These are phyloP conservation scores for Rhodotorula sp. DNA, from an alignment of 1,284 basidiomycete genomes.

Conservation along the genomic window DNA sequence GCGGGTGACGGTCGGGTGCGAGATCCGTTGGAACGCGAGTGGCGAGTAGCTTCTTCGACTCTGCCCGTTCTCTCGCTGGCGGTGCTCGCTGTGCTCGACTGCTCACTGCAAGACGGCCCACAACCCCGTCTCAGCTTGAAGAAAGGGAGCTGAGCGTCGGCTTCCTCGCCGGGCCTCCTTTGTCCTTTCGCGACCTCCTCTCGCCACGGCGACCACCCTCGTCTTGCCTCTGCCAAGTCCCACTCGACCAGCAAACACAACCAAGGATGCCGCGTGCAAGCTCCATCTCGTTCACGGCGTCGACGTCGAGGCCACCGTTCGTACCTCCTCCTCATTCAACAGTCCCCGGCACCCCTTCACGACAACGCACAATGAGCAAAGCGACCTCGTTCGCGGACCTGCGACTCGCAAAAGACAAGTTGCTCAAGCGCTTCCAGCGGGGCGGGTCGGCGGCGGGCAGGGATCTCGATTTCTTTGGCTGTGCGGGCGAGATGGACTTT, in stretches of 20 bases:
- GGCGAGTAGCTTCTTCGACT: too few species aligned
- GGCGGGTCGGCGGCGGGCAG: neutral
- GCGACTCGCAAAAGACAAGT: constrained; percentile 4
- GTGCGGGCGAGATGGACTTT: constrained; percentile 2
- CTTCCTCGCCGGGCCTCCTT: neutral
- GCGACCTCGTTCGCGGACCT: constrained; percentile 21
- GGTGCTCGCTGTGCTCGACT: too few species aligned
- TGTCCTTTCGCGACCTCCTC: neutral
- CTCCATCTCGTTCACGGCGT: neutral
- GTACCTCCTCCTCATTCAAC: neutral
- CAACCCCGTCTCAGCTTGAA: neutral
- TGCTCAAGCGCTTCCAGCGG: constrained; percentile 9
- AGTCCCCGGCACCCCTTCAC: neutral
- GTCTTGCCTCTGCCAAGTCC: neutral
- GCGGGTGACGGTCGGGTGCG: too few species aligned
- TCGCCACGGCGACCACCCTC: neutral
- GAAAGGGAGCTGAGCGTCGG: neutral
- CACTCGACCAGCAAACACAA: neutral
- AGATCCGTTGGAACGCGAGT: too few species aligned
- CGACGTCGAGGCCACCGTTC: neutral
- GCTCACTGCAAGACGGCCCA: too few species aligned
- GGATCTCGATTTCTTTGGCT: constrained; percentile 14
- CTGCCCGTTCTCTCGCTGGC: too few species aligned
- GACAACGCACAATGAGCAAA: constrained; percentile 1
- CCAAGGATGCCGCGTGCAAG: neutral